These are phyloP conservation scores for Rhizoctonia solani DNA, from an alignment of 1,284 basidiomycete species.

Conservation along the genomic window DNA sequence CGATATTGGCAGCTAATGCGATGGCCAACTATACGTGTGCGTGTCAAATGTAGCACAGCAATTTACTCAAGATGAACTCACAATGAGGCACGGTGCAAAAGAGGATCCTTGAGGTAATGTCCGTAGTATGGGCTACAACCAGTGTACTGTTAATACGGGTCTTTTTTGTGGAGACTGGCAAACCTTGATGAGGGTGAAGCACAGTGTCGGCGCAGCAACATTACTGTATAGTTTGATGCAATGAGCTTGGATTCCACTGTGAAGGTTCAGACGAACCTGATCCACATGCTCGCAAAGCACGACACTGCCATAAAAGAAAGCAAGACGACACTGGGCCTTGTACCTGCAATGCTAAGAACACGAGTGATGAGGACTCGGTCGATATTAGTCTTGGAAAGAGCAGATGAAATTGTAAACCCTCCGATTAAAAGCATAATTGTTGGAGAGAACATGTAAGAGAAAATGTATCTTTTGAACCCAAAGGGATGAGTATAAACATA, in stretches of 20 bases:
- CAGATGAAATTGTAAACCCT: slow-evolving; percentile 98
- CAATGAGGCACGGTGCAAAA: slow-evolving; percentile 91
- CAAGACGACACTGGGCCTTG: slow-evolving; percentile 82
- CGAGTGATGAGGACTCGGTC: slow-evolving; percentile 94
- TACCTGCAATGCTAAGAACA: slow-evolving; percentile 88
- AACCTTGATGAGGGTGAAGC: slow-evolving; percentile 95
- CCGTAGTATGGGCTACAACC: slow-evolving; percentile 82
- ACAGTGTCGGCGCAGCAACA: slow-evolving; percentile 95
- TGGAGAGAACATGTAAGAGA: slow-evolving; percentile 83
- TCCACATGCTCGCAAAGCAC: slow-evolving; percentile 99
- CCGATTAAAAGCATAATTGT: slow-evolving; percentile 96
- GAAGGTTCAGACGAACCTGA: slow-evolving; percentile 62
- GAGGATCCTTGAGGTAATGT: slow-evolving; percentile 86
- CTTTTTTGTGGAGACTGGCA: slow-evolving; percentile 40
- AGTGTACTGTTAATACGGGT: background rate
- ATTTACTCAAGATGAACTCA: slow-evolving; percentile 50
- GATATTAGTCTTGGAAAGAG: slow-evolving; percentile 95
- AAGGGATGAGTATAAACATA: background rate
- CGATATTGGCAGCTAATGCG: slow-evolving; percentile 96
- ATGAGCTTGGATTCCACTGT: background rate
- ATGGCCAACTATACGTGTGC: slow-evolving; percentile 74
- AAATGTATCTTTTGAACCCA: slow-evolving; percentile 59
- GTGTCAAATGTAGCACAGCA: background rate
- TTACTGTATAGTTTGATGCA: slow-evolving; percentile 59
- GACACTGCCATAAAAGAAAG: slow-evolving; percentile 96